Evolutionary conservation across 345 rosid species (phyloP), one percentile per base, ranked within the genome.

Genomic region (Eucalyptus paniculata): DNA sequence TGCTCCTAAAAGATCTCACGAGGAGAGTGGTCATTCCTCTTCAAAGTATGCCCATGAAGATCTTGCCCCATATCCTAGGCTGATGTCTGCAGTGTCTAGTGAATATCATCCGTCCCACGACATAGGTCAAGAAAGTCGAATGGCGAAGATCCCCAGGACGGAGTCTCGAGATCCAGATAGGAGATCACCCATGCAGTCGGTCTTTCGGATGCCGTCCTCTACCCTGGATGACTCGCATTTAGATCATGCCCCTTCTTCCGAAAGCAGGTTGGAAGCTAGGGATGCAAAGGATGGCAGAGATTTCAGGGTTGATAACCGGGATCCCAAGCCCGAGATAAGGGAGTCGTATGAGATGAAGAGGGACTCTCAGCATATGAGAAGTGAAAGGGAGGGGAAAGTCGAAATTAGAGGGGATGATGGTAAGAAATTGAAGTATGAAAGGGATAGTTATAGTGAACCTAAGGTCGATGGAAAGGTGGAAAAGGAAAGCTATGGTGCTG

Each of bases 1-100:
- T 89, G 93, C 92, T 89, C 97, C 98, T 7, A 98, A 97, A 93
- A 94, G 98, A 95, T 90, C 96, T 90, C 98, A 95, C 34, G 99
- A 98, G 88, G 99, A 97, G 81, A 96, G 93, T 89, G 95, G 93
- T 89, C 94, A 95, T 89, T 92, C 99, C 90, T 93, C 97, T 69
- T 92, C 93, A 6, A 97, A 97, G 89, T 96, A 94, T 90, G 93
- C 95, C 12, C 96, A 95, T 56, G 99, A 98, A 12, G 99, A 98
- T 88, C 86, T 92, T 11, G 89, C 92, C 56, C 81, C 93, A 51
- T 95, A 95, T 89, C 96, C 99, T 56, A 97, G 95, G 92, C 72
- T 96, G 86, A 91, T 95, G 88, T 50, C 95, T 15, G 93, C 91
- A 16, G 91, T 90, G 88, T 92, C 95, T 9, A 92, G 87, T 81